Conservation (phyloP, 2,329 filamentous ascomycete genomes). For the Rhynchosporium secalis region DNA sequence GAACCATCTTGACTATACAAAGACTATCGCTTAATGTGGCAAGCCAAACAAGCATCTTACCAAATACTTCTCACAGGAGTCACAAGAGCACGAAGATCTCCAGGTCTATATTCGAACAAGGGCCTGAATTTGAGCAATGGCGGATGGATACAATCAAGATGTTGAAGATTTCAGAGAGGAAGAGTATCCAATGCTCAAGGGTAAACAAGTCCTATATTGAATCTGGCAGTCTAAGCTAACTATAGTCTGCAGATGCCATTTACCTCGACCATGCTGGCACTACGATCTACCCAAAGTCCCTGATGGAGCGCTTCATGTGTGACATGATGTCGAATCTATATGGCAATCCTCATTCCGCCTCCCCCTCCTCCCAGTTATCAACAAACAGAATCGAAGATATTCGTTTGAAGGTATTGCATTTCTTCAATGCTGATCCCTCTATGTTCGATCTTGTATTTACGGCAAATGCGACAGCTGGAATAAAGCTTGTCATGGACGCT, state of each 20-base stretch:
- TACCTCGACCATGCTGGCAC: conserved; percentile 97
- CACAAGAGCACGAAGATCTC: not conserved
- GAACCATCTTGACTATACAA: conserved; percentile 24
- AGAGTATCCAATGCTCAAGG: conserved; percentile 71
- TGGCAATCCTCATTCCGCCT: conserved; percentile 90
- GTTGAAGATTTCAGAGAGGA: conserved; percentile 58
- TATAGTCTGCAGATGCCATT: conserved; percentile 28
- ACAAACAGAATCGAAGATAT: conserved; percentile 74
- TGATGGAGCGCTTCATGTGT: conserved; percentile 70
- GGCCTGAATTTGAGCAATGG: conserved; percentile 23
- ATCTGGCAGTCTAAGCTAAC: conserved; percentile 13
- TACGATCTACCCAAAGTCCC: conserved; percentile 76
- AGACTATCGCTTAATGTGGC: not conserved
- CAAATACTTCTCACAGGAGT: not conserved
- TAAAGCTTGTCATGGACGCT: conserved; percentile 82
- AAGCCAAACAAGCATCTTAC: not conserved
- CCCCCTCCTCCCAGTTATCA: conserved; percentile 75
- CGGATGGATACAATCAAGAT: conserved; percentile 52
- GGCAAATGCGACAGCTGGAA: conserved; percentile 85
- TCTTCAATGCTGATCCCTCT: conserved; percentile 79
- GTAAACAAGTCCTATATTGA: conserved; percentile 46
- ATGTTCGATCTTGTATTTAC: conserved; percentile 90
- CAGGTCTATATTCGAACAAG: not conserved
- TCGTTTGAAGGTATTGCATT: conserved; percentile 67
- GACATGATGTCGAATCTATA: conserved; percentile 79